A percentile compares a stretch with the other conserved stretches of the same genome.
Evolutionary conservation across 2,329 filamentous ascomycete genomes (phyloP).

Genomic region (Penicillium sp.): DNA sequence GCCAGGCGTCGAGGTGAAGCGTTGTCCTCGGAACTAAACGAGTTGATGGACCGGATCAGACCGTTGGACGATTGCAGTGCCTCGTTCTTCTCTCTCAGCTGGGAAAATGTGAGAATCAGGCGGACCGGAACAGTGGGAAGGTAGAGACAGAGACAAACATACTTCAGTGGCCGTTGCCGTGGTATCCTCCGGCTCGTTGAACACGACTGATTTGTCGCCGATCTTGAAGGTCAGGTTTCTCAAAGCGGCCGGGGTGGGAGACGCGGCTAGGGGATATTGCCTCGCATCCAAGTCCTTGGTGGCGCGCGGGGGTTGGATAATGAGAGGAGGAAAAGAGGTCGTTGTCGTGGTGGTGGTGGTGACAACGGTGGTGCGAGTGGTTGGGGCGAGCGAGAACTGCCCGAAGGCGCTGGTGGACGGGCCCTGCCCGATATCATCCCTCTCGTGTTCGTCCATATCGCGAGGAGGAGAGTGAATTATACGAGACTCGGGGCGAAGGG

Average conservation of each 20-base stretch:
- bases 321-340: constrained; percentile 78
- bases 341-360: constrained; percentile 92
- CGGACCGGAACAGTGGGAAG: constrained; percentile 4
- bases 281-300: constrained; percentile 79
- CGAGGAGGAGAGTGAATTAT: constrained; percentile 21
- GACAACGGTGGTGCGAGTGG: constrained; percentile 69
- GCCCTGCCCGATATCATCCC: constrained; percentile 24
- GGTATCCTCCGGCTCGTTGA: constrained; percentile 65
- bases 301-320: constrained; percentile 73
- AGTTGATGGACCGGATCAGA: constrained; percentile 50
- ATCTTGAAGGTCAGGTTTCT: constrained; percentile 76
- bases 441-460: constrained; percentile 36
- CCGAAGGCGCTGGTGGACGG: constrained; percentile 53
- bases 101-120: constrained; percentile 14
- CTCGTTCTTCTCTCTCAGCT: constrained; percentile 52
- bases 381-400: constrained; percentile 65
- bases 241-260: constrained; percentile 79
- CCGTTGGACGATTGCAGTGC: constrained; percentile 53
- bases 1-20: constrained; percentile 33
- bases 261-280: constrained; percentile 83
- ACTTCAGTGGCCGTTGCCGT: constrained; percentile 59
- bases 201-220: constrained; percentile 63
- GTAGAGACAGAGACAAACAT: constrained; percentile 25
- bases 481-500: constrained; percentile 18
- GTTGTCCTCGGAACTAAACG: constrained; percentile 46